Conservation (phyloP, 768 basidiomycete species). For the Panaeolus papilionaceus region DNA sequence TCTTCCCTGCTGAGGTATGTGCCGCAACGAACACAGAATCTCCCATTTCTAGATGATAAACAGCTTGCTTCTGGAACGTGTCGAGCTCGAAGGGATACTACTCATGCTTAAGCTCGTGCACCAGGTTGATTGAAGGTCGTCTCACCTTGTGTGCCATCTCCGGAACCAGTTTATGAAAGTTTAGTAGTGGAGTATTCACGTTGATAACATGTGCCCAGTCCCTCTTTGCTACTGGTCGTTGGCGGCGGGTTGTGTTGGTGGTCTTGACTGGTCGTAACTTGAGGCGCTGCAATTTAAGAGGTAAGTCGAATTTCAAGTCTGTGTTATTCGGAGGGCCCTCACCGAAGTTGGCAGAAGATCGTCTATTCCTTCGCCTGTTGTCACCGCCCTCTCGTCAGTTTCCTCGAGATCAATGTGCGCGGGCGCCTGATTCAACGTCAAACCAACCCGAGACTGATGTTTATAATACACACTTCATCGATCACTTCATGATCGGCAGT, state of each 20-base stretch:
- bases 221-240: constrained; percentile 66
- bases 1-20: constrained; percentile 99
- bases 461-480: neutral
- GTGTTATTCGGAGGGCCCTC: constrained; percentile 5
- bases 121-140: neutral
- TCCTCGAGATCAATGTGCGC: constrained; percentile 19
- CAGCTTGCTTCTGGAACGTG: constrained; percentile 98
- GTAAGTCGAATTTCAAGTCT: neutral
- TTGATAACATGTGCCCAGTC: constrained; percentile 99
- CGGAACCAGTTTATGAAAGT: constrained; percentile 92
- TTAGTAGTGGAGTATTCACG: constrained; percentile 85
- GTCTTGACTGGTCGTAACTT: neutral
- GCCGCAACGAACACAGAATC: constrained; percentile 99
- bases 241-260: neutral
- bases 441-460: neutral
- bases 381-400: constrained; percentile 24
- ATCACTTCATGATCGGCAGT: constrained; percentile 14
- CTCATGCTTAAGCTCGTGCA: constrained; percentile 4
- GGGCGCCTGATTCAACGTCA: neutral
- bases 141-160: constrained; percentile 92
- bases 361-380: constrained; percentile 51
- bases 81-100: constrained; percentile 99
- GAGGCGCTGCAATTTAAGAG: neutral
- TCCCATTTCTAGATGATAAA: constrained; percentile 96
- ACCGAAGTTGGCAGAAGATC: constrained; percentile 75